Conservation (phyloP, 1,284 basidiomycete genomes). For the Tausonia pullulans region DNA sequence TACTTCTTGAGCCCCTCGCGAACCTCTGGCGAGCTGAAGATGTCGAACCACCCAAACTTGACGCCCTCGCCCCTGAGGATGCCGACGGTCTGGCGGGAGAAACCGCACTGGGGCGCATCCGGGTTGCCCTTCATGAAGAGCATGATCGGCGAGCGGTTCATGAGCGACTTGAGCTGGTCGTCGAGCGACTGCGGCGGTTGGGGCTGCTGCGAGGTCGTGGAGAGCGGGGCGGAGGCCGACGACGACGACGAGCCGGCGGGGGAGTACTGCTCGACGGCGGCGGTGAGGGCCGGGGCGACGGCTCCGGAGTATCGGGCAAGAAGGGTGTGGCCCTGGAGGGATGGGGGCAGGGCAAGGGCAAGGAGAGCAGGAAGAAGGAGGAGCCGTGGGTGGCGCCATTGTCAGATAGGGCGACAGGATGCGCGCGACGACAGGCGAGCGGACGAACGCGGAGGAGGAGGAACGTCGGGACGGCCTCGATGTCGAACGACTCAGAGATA, state of each 20-base stretch:
- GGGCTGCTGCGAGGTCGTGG: constrained; percentile 24
- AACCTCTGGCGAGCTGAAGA: constrained; percentile 57
- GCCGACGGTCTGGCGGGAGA: constrained; percentile 58
- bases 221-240: constrained; percentile 20
- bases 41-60: constrained; percentile 61
- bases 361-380: background rate
- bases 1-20: constrained; percentile 44
- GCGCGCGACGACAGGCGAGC: constrained; percentile 8
- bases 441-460: constrained; percentile 63
- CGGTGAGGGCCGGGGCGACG: constrained; percentile 58
- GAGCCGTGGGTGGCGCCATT: background rate
- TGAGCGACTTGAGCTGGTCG: constrained; percentile 44
- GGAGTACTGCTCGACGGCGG: constrained; percentile 50
- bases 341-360: background rate
- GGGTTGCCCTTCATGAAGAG: constrained; percentile 98
- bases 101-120: constrained; percentile 73
- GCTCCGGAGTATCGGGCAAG: constrained; percentile 72
- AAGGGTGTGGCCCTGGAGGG: constrained; percentile 70
- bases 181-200: constrained; percentile 37
- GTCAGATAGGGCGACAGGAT: background rate
- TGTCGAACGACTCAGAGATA: constrained; percentile 85
- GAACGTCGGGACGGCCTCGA: constrained; percentile 81
- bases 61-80: constrained; percentile 51
- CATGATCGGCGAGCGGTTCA: constrained; percentile 51
- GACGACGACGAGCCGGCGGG: constrained; percentile 36